Evolutionary conservation across 2,329 filamentous ascomycete genomes (phyloP).

Genomic region (Ophioceras dolichostomum): DNA sequence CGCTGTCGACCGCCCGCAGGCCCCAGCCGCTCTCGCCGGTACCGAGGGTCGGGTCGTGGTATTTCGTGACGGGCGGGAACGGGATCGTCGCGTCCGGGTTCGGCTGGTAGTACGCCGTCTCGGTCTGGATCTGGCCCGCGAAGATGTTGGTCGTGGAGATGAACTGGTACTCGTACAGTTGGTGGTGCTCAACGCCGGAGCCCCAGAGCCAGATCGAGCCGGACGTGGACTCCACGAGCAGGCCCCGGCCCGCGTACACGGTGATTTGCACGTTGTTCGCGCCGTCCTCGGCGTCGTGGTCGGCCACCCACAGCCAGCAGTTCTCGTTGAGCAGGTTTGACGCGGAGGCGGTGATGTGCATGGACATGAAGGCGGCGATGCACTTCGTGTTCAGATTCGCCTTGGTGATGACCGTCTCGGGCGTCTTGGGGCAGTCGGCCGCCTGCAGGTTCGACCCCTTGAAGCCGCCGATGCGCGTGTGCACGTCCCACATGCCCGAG

Average conservation of each 20-base stretch:
- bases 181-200: slow-evolving; percentile 47
- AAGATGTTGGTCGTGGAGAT: slow-evolving; percentile 42
- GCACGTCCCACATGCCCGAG: slow-evolving; percentile 60
- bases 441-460: slow-evolving; percentile 56
- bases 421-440: slow-evolving; percentile 50
- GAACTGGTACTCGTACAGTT: slow-evolving; percentile 53
- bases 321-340: slow-evolving; percentile 33
- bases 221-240: slow-evolving; percentile 21
- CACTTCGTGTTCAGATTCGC: slow-evolving; percentile 20
- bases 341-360: slow-evolving; percentile 26
- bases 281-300: slow-evolving; percentile 35
- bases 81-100: slow-evolving; percentile 40
- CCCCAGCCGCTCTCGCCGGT: slow-evolving; percentile 39
- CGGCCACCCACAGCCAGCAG: slow-evolving; percentile 35
- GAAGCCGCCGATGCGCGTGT: slow-evolving; percentile 62
- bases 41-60: slow-evolving; percentile 36
- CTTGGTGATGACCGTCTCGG: slow-evolving; percentile 11
- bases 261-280: slow-evolving; percentile 16
- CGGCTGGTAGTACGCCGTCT: slow-evolving; percentile 56
- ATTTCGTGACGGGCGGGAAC: slow-evolving; percentile 27
- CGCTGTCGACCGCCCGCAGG: slow-evolving; percentile 41
- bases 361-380: slow-evolving; percentile 23
- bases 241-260: slow-evolving; percentile 17
- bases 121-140: slow-evolving; percentile 50
- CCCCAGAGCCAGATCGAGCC: slow-evolving; percentile 44